These are phyloP conservation scores for Pinus albicaulis DNA, from an alignment of 75 land plant genomes.

Conservation along the genomic window DNA sequence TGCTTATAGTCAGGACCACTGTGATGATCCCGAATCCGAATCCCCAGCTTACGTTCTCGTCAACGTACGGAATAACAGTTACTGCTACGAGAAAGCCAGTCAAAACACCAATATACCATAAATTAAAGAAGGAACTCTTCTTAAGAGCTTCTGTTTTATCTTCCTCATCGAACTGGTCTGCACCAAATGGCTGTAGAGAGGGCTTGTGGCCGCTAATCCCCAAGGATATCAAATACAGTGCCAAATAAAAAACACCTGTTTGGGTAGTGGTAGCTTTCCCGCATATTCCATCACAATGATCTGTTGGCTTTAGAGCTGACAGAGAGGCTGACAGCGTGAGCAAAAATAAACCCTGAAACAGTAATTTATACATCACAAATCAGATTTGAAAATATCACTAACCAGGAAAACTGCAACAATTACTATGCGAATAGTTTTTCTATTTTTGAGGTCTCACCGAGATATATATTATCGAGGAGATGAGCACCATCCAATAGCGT, in stretches of 20 bases:
- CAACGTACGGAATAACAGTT: slow-evolving; percentile 26
- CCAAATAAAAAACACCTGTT: slow-evolving; percentile 53
- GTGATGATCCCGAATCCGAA: slow-evolving; percentile 39
- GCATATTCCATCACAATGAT: slow-evolving; percentile 8
- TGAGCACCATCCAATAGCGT: slow-evolving; percentile 62
- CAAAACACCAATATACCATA: slow-evolving; percentile 25
- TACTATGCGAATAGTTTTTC: background rate
- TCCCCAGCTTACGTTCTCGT: slow-evolving; percentile 34
- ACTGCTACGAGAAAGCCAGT: slow-evolving; percentile 16
- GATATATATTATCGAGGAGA: slow-evolving; percentile 63
- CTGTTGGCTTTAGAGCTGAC: slow-evolving; percentile 18
- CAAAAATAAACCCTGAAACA: slow-evolving; percentile 29
- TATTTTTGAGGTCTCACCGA: slow-evolving; percentile 35
- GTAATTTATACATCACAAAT: background rate
- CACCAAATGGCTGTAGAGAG: slow-evolving; percentile 59
- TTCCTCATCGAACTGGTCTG: slow-evolving; percentile 63
- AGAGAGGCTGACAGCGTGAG: slow-evolving; percentile 38
- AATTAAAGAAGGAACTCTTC: slow-evolving; percentile 53
- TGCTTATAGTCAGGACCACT: slow-evolving; percentile 12
- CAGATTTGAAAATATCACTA: background rate
- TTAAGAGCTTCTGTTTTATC: slow-evolving; percentile 33
- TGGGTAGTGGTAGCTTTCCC: slow-evolving; percentile 26
- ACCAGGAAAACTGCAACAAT: background rate
- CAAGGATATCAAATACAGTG: slow-evolving; percentile 54
- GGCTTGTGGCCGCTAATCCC: slow-evolving; percentile 50